Evolutionary conservation across 495 filamentous ascomycete genomes (phyloP).

Genomic region (Penicillium paradoxum): DNA sequence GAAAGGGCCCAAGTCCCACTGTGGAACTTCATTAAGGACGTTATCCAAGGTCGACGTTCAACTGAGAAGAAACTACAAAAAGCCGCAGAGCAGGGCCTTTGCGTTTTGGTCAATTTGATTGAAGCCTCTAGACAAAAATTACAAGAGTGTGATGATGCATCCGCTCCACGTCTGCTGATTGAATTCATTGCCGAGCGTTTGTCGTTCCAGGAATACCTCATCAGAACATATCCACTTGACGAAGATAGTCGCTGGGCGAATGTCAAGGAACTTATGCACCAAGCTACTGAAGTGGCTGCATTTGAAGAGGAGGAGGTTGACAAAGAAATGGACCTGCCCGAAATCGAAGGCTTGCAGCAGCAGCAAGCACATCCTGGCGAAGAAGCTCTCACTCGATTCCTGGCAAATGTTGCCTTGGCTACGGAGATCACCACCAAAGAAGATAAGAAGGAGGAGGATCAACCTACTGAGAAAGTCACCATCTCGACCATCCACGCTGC

Average conservation of each 20-base stretch:
- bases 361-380: slow-evolving; percentile 50
- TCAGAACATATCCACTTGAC: slow-evolving; percentile 64
- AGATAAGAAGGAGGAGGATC: slow-evolving; percentile 46
- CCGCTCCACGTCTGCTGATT: slow-evolving; percentile 64
- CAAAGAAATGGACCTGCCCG: slow-evolving; percentile 66
- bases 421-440: slow-evolving; percentile 63
- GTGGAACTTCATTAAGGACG: slow-evolving; percentile 67
- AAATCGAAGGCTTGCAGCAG: slow-evolving; percentile 72
- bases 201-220: slow-evolving; percentile 67
- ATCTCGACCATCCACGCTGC: slow-evolving; percentile 97
- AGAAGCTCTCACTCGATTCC: slow-evolving; percentile 70
- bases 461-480: slow-evolving; percentile 62
- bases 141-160: slow-evolving; percentile 39
- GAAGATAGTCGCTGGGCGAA: slow-evolving; percentile 86
- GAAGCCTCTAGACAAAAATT: slow-evolving; percentile 57
- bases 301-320: slow-evolving; percentile 30
- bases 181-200: slow-evolving; percentile 69
- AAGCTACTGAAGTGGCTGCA: slow-evolving; percentile 58
- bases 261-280: slow-evolving; percentile 77
- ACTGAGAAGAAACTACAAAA: slow-evolving; percentile 65
- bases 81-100: slow-evolving; percentile 60
- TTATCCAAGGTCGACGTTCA: slow-evolving; percentile 63
- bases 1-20: slow-evolving; percentile 59
- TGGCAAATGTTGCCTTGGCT: slow-evolving; percentile 85
- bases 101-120: slow-evolving; percentile 56